These are phyloP conservation scores for Scheffersomyces lignosus DNA, from an alignment of 805 yeast genomes.

Conservation along the genomic window DNA sequence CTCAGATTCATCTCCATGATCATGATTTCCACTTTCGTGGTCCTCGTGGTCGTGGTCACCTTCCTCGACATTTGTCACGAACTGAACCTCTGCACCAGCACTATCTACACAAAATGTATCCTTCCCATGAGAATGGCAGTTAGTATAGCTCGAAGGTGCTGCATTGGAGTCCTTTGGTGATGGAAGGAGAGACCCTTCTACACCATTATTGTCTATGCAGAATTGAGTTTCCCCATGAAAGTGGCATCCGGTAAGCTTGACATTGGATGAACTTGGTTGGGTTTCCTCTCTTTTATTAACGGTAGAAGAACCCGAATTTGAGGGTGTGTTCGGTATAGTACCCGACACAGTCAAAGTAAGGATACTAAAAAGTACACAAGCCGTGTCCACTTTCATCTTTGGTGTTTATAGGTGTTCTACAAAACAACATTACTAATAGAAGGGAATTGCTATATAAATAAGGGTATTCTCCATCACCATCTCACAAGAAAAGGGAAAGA, in stretches of 20 bases:
- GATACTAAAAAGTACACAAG: too few relatives aligned
- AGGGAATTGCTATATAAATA: too few relatives aligned
- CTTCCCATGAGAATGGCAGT: conserved; percentile 20
- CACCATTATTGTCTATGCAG: conserved; percentile 21
- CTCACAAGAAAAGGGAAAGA: too few relatives aligned
- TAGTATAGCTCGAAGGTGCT: conserved; percentile 11
- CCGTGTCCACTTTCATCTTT: too few relatives aligned
- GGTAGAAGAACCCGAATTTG: too few relatives aligned
- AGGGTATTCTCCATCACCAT: too few relatives aligned
- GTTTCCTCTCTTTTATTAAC: too few relatives aligned
- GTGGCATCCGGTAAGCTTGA: conserved; percentile 22
- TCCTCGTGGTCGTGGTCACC: not conserved
- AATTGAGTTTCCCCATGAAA: conserved; percentile 17
- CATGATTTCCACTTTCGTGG: not conserved
- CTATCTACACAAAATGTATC: conserved; percentile 14
- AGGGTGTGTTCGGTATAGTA: too few relatives aligned
- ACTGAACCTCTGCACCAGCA: conserved; percentile 15
- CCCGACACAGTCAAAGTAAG: too few relatives aligned
- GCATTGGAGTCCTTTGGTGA: conserved; percentile 11
- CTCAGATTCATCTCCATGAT: not conserved
- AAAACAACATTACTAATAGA: too few relatives aligned
- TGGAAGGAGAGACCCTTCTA: conserved; percentile 21
- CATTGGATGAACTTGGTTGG: too few relatives aligned
- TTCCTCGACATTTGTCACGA: conserved; percentile 7
- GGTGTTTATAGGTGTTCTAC: too few relatives aligned